Percentiles rank a stretch among this genome's conserved stretches.
phyloP scores from a whole-genome alignment of 1,284 basidiomycete genomes.

The Chiua sp. region DNA sequence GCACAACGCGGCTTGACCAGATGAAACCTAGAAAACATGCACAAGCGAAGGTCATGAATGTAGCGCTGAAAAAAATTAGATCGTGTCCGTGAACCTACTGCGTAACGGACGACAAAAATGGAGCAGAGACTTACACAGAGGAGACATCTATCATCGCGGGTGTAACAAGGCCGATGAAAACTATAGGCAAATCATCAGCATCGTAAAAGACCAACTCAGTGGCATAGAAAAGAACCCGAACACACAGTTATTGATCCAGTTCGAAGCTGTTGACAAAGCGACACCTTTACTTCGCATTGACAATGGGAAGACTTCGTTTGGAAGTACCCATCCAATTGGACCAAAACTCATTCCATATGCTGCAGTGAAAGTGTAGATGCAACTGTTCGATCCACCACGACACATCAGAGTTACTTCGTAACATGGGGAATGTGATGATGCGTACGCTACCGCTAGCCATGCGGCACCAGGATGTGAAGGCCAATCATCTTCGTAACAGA shows the following conservation, averaged over 20 bases:
- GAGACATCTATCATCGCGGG: constrained; percentile 73
- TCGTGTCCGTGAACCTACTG: background rate
- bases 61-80: constrained; percentile 46
- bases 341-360: constrained; percentile 86
- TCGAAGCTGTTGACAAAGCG: constrained; percentile 82
- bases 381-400: constrained; percentile 43
- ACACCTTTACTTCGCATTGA: constrained; percentile 87
- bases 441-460: constrained; percentile 70
- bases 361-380: constrained; percentile 79
- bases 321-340: constrained; percentile 85
- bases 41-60: constrained; percentile 69
- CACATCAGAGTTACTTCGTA: constrained; percentile 7
- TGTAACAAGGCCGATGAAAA: constrained; percentile 81
- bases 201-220: background rate
- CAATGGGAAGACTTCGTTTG: constrained; percentile 86
- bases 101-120: background rate
- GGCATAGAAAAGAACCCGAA: constrained; percentile 8
- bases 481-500: constrained; percentile 60
- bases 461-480: constrained; percentile 57
- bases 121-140: constrained; percentile 47
- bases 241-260: constrained; percentile 83
- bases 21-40: constrained; percentile 69
- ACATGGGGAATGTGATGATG: constrained; percentile 13
- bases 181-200: constrained; percentile 42
- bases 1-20: constrained; percentile 72